phyloP scores from a whole-genome alignment of 2,329 filamentous ascomycete genomes.

The Cladosporium cucumerinum region DNA sequence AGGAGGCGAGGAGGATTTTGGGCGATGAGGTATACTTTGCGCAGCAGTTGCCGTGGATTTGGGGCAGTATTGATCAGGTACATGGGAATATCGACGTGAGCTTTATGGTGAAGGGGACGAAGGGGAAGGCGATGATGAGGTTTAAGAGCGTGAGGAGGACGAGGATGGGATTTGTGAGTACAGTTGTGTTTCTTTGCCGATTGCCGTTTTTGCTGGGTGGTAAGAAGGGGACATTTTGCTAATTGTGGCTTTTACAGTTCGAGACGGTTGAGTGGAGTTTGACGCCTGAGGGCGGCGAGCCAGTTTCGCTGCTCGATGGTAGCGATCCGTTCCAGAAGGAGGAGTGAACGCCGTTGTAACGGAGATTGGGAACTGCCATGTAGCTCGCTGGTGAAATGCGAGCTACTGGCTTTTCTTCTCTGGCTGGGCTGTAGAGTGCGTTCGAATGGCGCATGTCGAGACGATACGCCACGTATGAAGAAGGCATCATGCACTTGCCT shows the following conservation, averaged over 20 bases:
- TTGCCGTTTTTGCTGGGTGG: not conserved
- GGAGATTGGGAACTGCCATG: not conserved
- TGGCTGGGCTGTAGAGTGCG: not conserved
- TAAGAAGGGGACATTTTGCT: not conserved
- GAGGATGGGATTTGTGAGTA: slow-evolving; percentile 56
- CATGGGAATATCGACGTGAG: slow-evolving; percentile 84
- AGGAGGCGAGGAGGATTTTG: slow-evolving; percentile 68
- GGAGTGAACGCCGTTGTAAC: not conserved
- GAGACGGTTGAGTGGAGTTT: slow-evolving; percentile 90
- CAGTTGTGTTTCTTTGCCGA: not conserved
- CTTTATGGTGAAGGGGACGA: slow-evolving; percentile 82
- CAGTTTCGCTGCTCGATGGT: slow-evolving; percentile 70
- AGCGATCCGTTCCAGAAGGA: slow-evolving; percentile 14
- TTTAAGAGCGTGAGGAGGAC: slow-evolving; percentile 73
- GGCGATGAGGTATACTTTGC: slow-evolving; percentile 65
- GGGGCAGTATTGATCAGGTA: slow-evolving; percentile 80
- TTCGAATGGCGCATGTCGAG: not conserved
- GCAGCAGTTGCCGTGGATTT: slow-evolving; percentile 47
- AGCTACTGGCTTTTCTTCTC: not conserved
- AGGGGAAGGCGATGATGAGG: slow-evolving; percentile 67
- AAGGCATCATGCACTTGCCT: not conserved
- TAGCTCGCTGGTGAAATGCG: not conserved
- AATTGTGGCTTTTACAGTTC: slow-evolving; percentile 53
- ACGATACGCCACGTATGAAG: not conserved
- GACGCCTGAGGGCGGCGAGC: slow-evolving; percentile 59